Base-by-base conservation (phyloP, 1,139 yeast genomes). In the Suhomyces bolitotheri region DNA sequence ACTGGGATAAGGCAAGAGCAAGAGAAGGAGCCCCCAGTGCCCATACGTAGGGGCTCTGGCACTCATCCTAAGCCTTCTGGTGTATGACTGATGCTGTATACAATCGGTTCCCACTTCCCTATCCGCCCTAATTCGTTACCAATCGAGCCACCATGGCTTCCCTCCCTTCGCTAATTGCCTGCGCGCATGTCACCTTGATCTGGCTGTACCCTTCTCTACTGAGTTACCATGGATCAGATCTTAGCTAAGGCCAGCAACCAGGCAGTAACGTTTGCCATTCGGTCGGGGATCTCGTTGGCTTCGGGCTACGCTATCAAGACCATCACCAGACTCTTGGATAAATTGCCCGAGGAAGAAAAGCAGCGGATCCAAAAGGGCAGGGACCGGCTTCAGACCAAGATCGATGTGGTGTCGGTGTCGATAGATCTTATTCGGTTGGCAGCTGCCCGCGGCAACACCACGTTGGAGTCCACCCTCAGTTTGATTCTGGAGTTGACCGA, bases 261-360 rank as follows among this genome's bases (percentile, higher is more conserved):
- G 47, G 88, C 88, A 1, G 87, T 85, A 7, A 76, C 89, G 2
- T 82, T 85, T 62, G 95, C 94, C 8, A 80, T 85, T 26, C 65
- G 85, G 39, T 83, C 92, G 1, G 89, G 94, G 0, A 78, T 85
- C 16, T 79, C 89, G 1, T 51, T 84, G 22, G 95, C 94, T 0
- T 79, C 90, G 0, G 80, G 85, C 0, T 85, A 79, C 59, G 92
- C 92, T 13, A 72, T 85, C 34, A 80, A 77, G 44, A 78, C 86
- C 0, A 76, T 84, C 12, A 59, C 79, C 12, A 73, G 71, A 34
- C 73, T 82, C 43, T 62, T 83, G 33, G 81, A 76, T 24, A 71
- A 73, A 40, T 71, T 83, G 16, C 92, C 94, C 0, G 76, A 68
- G 27, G 64, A 68, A 14, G 83, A 81, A 41, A 71, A 75, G 44